Conservation (phyloP, 73 alveolate genomes). For the Paramecium bursaria region DNA sequence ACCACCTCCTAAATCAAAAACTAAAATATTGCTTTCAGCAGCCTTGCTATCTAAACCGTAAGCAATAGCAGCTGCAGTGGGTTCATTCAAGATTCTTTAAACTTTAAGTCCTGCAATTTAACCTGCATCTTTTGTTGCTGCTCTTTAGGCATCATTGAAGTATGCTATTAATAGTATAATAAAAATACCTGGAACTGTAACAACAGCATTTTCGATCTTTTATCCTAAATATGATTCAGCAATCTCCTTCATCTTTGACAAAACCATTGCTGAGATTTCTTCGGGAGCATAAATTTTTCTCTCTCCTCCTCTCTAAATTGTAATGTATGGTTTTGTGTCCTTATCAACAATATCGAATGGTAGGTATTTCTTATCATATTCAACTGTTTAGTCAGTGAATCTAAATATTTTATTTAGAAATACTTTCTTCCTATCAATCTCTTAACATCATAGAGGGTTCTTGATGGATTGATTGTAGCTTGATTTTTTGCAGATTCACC, state of each 20-base stretch:
- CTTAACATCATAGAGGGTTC: constrained; percentile 88
- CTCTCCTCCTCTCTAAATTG: constrained; percentile 77
- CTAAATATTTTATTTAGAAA: constrained; percentile 50
- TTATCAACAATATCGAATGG: constrained; percentile 90
- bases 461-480: constrained; percentile 88
- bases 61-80: constrained; percentile 99
- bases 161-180: no score
- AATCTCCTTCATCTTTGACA: constrained; percentile 81
- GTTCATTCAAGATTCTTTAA: constrained; percentile 97
- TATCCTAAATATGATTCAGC: constrained; percentile 96
- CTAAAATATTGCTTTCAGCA: constrained; percentile 92
- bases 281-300: constrained; percentile 89
- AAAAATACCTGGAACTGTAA: constrained; percentile 98
- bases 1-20: constrained; percentile 97
- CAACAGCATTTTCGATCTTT: constrained; percentile 96
- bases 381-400: constrained; percentile 85
- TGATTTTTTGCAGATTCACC: constrained; percentile 97
- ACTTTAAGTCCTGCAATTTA: constrained; percentile 97
- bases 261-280: constrained; percentile 95
- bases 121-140: constrained; percentile 99
- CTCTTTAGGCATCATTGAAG: constrained; percentile 96
- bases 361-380: constrained; percentile 88
- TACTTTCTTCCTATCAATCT: constrained; percentile 83
- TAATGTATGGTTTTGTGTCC: constrained; percentile 96
- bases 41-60: constrained; percentile 97